These are phyloP conservation scores for Trichoderma sp. DNA, from an alignment of 2,329 filamentous ascomycete species.

Conservation along the genomic window DNA sequence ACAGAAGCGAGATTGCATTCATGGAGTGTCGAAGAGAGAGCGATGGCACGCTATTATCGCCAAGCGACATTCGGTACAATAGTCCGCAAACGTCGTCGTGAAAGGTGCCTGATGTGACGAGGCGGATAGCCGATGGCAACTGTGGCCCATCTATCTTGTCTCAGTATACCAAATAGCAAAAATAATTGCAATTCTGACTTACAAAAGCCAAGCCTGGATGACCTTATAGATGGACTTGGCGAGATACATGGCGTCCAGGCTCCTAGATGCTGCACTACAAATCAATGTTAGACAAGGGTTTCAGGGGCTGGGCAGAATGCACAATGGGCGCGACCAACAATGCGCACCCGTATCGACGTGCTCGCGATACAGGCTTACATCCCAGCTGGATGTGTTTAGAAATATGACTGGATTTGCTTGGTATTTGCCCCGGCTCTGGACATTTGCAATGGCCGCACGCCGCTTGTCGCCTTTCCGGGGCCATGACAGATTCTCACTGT, in stretches of 20 bases:
- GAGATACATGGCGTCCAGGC: not conserved
- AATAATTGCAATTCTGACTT: not conserved
- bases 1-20: slow-evolving; percentile 15
- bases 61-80: slow-evolving; percentile 13
- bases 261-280: slow-evolving; percentile 10
- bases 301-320: not conserved
- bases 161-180: not conserved
- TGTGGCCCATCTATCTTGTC: not conserved
- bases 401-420: not conserved
- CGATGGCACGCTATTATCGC: slow-evolving; percentile 8
- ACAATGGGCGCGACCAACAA: not conserved
- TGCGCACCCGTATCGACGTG: slow-evolving; percentile 6
- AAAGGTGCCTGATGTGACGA: slow-evolving; percentile 11
- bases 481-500: slow-evolving; percentile 18
- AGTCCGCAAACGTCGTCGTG: slow-evolving; percentile 14
- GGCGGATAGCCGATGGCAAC: slow-evolving; percentile 13
- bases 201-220: slow-evolving; percentile 3
- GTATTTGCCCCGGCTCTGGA: not conserved
- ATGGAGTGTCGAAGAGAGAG: slow-evolving; percentile 18
- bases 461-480: slow-evolving; percentile 17
- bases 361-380: slow-evolving; percentile 17
- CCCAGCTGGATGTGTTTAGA: slow-evolving; percentile 13
- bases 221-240: not conserved
- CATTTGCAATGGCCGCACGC: slow-evolving; percentile 4
- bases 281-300: not conserved